phyloP scores from a whole-genome alignment of 2,329 filamentous ascomycete genomes.

The Fonsecaea nubica region DNA sequence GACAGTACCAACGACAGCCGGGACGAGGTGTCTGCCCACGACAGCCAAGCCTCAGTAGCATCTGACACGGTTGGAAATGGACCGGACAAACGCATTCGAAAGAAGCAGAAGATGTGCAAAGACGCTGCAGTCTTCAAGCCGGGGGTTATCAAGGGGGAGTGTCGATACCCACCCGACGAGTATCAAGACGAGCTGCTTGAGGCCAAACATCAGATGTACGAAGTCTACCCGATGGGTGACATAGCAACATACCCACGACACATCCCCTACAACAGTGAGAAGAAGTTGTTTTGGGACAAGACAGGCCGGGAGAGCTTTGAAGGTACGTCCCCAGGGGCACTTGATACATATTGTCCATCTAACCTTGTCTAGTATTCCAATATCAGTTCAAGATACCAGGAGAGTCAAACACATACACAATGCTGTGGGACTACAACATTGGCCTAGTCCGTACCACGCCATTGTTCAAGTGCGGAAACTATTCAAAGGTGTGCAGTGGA shows the following conservation, averaged over 20 bases:
- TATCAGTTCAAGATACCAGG: slow-evolving; percentile 79
- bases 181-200: slow-evolving; percentile 64
- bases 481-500: slow-evolving; percentile 73
- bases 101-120: slow-evolving; percentile 67
- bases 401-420: slow-evolving; percentile 70
- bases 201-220: slow-evolving; percentile 66
- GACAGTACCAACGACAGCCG: slow-evolving; percentile 33
- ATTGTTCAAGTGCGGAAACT: slow-evolving; percentile 89
- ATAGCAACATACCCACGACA: slow-evolving; percentile 70
- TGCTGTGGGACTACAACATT: slow-evolving; percentile 98
- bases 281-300: slow-evolving; percentile 85
- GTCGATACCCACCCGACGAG: slow-evolving; percentile 79
- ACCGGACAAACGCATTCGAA: slow-evolving; percentile 39
- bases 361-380: slow-evolving; percentile 70
- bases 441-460: slow-evolving; percentile 92
- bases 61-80: slow-evolving; percentile 18
- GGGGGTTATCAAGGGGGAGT: slow-evolving; percentile 66
- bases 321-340: slow-evolving; percentile 62
- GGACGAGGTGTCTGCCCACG: slow-evolving; percentile 26
- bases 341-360: slow-evolving; percentile 26
- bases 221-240: slow-evolving; percentile 69
- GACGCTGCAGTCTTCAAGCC: slow-evolving; percentile 68
- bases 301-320: slow-evolving; percentile 89
- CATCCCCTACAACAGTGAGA: slow-evolving; percentile 93
- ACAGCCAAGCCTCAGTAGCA: slow-evolving; percentile 21